Conservation (phyloP, 2,329 filamentous ascomycete species). For the Ceratocystis albifundus region DNA sequence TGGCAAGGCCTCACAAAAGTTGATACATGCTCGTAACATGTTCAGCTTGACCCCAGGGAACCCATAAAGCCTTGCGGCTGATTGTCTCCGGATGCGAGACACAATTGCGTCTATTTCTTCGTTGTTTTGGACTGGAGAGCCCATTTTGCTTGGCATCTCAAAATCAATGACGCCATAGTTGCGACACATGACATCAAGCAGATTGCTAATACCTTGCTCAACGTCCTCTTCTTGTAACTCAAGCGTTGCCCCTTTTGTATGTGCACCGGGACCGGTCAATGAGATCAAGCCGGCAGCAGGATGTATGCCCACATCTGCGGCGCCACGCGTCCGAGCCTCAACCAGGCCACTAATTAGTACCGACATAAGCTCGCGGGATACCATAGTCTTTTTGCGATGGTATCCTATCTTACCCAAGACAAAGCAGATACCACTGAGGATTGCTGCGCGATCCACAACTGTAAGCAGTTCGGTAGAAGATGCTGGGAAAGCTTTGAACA, state of each 20-base stretch:
- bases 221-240: constrained; percentile 54
- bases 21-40: constrained; percentile 78
- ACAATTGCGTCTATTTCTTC: constrained; percentile 41
- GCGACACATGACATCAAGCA: constrained; percentile 49
- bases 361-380: constrained; percentile 73
- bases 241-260: constrained; percentile 34
- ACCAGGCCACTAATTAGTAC: constrained; percentile 75
- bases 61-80: constrained; percentile 56
- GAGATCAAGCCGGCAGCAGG: constrained; percentile 77
- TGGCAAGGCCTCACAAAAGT: constrained; percentile 84
- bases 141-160: constrained; percentile 29
- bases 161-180: constrained; percentile 53
- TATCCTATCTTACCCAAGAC: constrained; percentile 70
- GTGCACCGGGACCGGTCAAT: constrained; percentile 47
- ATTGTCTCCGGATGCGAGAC: constrained; percentile 48
- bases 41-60: constrained; percentile 72
- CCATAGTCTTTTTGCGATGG: constrained; percentile 80
- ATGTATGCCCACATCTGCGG: constrained; percentile 92
- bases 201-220: constrained; percentile 53
- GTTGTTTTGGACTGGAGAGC: constrained; percentile 26
- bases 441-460: constrained; percentile 62
- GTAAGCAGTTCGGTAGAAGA: constrained; percentile 55
- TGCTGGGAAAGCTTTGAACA: constrained; percentile 61
- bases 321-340: constrained; percentile 81
- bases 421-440: constrained; percentile 77